These are phyloP conservation scores for Gnomoniopsis smithogilvyi DNA, from an alignment of 2,329 filamentous ascomycete genomes.

Conservation along the genomic window DNA sequence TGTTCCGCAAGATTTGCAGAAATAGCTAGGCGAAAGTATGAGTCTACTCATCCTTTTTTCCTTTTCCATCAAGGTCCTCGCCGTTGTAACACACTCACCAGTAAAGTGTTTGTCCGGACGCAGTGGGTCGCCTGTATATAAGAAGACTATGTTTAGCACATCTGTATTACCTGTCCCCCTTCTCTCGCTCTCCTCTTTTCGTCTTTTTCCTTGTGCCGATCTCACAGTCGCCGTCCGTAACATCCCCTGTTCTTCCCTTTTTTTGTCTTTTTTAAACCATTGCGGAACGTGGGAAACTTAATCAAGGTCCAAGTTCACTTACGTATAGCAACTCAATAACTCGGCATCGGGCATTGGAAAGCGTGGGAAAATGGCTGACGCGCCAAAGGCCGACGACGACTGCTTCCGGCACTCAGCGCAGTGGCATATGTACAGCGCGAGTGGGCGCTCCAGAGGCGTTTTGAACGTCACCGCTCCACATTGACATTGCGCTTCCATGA, in stretches of 20 bases:
- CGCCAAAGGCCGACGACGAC: conserved; percentile 64
- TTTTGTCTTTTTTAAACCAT: too few relatives aligned
- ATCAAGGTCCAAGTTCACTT: conserved; percentile 28
- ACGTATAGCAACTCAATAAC: conserved; percentile 53
- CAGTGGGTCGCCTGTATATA: conserved; percentile 49
- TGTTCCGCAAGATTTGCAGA: conserved; percentile 64
- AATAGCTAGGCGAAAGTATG: conserved; percentile 45
- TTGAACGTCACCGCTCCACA: conserved; percentile 62
- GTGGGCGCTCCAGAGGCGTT: conserved; percentile 56
- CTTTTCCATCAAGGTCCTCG: not conserved
- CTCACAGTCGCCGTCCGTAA: not conserved
- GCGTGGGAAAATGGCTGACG: conserved; percentile 67
- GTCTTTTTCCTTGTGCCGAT: not conserved
- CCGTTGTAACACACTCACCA: conserved; percentile 40
- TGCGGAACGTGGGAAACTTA: too few relatives aligned
- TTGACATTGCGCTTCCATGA: conserved; percentile 61
- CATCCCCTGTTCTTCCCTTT: not conserved
- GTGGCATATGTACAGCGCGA: conserved; percentile 70
- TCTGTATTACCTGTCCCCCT: not conserved
- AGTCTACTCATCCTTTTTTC: not conserved
- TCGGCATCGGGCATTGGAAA: conserved; percentile 53
- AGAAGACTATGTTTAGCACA: conserved; percentile 1
- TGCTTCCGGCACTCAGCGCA: conserved; percentile 65
- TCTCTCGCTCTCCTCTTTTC: not conserved
- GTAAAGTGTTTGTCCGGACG: conserved; percentile 54